Base-by-base conservation (phyloP, 2,329 filamentous ascomycete genomes). In the Ophiostoma sp. region DNA sequence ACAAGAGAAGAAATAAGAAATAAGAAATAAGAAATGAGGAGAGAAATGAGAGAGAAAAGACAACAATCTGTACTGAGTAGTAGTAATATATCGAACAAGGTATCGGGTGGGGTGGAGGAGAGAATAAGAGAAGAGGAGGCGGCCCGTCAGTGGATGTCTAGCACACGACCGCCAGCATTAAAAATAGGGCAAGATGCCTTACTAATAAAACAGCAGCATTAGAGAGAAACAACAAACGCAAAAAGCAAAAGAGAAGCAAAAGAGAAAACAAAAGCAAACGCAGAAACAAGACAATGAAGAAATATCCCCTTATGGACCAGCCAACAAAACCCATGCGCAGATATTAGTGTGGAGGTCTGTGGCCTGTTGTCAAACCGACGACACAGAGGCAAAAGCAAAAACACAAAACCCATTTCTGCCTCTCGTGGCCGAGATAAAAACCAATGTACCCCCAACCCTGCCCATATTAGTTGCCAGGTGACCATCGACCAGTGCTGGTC, bases 271-370 rank as follows among this genome's bases (percentile, higher is more conserved):
- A 17, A 67, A 64, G 36, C 69, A 57, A 8, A 62, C 10, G 57
- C 54, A 31, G 23, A 54, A 67, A 69, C 67, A 72, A 36, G 23
- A 36, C 39, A 54, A 23, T 65, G 78, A 79, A 77, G 80, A 79
- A 76, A 75, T 77, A 74, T 65, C 77, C 76, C 77, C 79, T 76
- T 80, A 81, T 84, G 83, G 82, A 81, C 83, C 83, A 84, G 83
- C 83, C 83, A 84, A 82, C 79, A 77, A 69, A 27, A 77, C 77
- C 76, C 76, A 75, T 73, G 76, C 76, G 79, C 80, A 82, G 80
- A 79, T 80, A 82, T 81, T 80, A 81, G 80, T 69, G 79, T 79
- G 78, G 79, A 79, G 68, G 68, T 62, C 65, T 71, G 64, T 67
- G 68, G 68, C 54, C 65, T 71, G 65, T 67, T 71, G 57, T 69